These are phyloP conservation scores for Myotisia sp. DNA, from an alignment of 2,329 filamentous ascomycete genomes.

Conservation along the genomic window DNA sequence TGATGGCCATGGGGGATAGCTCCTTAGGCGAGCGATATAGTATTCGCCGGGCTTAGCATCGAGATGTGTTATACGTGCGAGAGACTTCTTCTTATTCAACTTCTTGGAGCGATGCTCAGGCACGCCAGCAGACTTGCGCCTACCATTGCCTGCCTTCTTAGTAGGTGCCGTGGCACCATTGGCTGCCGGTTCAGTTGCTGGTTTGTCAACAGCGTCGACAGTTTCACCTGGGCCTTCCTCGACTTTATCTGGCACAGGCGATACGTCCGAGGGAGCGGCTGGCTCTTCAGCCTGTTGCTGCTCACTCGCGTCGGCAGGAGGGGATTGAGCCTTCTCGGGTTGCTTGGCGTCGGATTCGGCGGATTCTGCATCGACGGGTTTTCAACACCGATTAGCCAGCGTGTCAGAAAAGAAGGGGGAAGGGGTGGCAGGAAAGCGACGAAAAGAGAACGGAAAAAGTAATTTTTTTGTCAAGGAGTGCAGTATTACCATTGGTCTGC, in stretches of 20 bases:
- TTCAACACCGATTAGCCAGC: constrained; percentile 3
- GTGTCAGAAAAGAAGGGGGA: not conserved
- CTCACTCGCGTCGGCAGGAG: constrained; percentile 7
- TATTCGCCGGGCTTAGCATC: constrained; percentile 82
- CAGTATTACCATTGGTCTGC: constrained; percentile 17
- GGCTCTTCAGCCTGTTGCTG: constrained; percentile 20
- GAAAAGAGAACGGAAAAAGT: too few relatives aligned
- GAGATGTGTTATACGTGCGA: constrained; percentile 53
- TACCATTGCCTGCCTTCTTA: constrained; percentile 38
- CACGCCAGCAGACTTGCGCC: constrained; percentile 58
- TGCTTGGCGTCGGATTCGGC: constrained; percentile 14
- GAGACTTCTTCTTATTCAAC: constrained; percentile 72
- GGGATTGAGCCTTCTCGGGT: constrained; percentile 17
- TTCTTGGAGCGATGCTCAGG: constrained; percentile 62
- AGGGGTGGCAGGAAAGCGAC: not conserved
- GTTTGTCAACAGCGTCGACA: constrained; percentile 15
- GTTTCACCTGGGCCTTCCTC: constrained; percentile 13
- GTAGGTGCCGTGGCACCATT: constrained; percentile 37
- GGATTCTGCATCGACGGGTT: constrained; percentile 5
- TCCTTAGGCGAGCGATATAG: constrained; percentile 86
- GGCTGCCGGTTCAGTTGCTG: constrained; percentile 19
- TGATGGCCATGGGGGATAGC: constrained; percentile 85
- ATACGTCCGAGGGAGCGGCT: constrained; percentile 12
- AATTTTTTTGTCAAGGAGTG: too few relatives aligned
- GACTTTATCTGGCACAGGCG: constrained; percentile 15